These are phyloP conservation scores for Allium fistulosum DNA, from an alignment of 106 monocot genomes.

Conservation along the genomic window DNA sequence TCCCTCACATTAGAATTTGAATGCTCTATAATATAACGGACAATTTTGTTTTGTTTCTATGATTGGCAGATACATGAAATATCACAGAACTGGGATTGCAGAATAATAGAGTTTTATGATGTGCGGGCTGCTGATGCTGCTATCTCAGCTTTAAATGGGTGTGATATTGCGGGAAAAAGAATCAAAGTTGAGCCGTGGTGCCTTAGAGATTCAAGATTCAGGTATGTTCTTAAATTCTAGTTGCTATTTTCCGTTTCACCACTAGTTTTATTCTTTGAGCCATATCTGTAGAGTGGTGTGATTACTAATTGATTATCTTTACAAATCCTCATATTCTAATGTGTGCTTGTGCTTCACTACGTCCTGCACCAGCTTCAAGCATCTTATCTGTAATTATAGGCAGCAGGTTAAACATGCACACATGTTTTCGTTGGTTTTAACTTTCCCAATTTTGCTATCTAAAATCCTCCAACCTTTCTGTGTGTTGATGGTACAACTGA, in stretches of 20 bases:
- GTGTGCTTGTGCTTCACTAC: too few relatives aligned
- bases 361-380: too few relatives aligned
- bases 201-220: conserved; percentile 24
- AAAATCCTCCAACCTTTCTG: too few relatives aligned
- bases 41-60: neutral
- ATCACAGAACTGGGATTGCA: conserved; percentile 41
- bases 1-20: neutral
- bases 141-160: conserved; percentile 45
- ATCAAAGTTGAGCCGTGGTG: conserved; percentile 51
- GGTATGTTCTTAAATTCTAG: conserved; percentile 8
- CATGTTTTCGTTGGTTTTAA: too few relatives aligned
- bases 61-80: conserved; percentile 53
- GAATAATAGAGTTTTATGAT: conserved; percentile 74
- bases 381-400: too few relatives aligned
- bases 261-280: neutral
- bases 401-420: too few relatives aligned
- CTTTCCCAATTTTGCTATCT: too few relatives aligned
- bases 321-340: too few relatives aligned
- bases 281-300: too few relatives aligned
- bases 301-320: too few relatives aligned
- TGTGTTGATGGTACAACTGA: too few relatives aligned
- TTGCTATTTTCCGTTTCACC: neutral
- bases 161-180: conserved; percentile 53
- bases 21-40: neutral
- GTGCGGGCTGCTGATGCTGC: conserved; percentile 69